Percentiles rank a stretch among this genome's conserved stretches.
Conservation (phyloP, 805 yeast genomes). For the Metschnikowia hibisci region DNA sequence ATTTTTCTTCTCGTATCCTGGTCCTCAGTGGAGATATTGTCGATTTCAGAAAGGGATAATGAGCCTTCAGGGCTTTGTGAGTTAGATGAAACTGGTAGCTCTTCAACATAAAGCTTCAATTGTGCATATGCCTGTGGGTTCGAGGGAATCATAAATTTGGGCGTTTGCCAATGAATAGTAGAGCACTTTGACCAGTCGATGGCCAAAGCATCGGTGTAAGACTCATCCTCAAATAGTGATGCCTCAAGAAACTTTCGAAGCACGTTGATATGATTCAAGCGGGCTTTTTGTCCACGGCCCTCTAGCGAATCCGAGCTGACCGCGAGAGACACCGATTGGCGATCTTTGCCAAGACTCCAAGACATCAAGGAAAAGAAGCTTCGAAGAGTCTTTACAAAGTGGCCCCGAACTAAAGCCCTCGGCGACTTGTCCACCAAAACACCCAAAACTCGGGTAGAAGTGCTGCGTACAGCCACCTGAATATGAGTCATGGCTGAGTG, state of each 20-base stretch:
- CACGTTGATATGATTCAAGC: constrained; percentile 39
- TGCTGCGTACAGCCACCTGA: constrained; percentile 66
- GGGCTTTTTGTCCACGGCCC: constrained; percentile 34
- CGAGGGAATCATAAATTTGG: constrained; percentile 46
- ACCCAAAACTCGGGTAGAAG: constrained; percentile 64
- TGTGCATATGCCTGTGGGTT: constrained; percentile 63
- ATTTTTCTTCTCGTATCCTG: constrained; percentile 50
- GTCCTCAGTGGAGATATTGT: constrained; percentile 57
- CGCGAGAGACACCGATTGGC: constrained; percentile 33
- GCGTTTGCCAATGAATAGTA: constrained; percentile 45
- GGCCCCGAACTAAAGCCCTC: constrained; percentile 52
- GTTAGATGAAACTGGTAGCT: constrained; percentile 19
- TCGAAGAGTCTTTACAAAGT: constrained; percentile 67
- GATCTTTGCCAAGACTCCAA: constrained; percentile 55
- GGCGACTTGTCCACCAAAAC: constrained; percentile 54
- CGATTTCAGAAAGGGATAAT: constrained; percentile 36
- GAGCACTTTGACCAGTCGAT: constrained; percentile 16
- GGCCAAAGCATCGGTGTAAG: constrained; percentile 14
- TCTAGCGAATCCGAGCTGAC: constrained; percentile 31
- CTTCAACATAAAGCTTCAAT: constrained; percentile 53
- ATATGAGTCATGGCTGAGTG: constrained; percentile 95
- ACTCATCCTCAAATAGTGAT: constrained; percentile 34
- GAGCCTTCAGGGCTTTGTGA: constrained; percentile 20
- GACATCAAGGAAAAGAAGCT: constrained; percentile 68
- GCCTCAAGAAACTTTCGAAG: constrained; percentile 42